These are phyloP conservation scores for Aspergillus taichungensis DNA, from an alignment of 495 filamentous ascomycete genomes.

Conservation along the genomic window DNA sequence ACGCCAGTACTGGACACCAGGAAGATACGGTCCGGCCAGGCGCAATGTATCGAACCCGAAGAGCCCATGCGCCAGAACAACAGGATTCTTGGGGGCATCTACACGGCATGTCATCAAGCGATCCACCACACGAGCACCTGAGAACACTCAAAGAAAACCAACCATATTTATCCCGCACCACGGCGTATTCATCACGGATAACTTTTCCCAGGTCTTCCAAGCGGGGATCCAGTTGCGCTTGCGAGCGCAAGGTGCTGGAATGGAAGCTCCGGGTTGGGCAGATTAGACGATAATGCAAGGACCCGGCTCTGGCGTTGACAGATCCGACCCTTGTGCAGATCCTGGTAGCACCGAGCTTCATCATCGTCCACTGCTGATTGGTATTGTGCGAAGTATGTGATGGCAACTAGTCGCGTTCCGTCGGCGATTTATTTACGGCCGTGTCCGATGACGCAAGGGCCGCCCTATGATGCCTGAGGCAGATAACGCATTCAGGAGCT, in stretches of 20 bases:
- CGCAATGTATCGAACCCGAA: conserved; percentile 83
- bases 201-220: conserved; percentile 53
- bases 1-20: conserved; percentile 82
- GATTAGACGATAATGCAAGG: too few species aligned
- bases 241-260: background rate
- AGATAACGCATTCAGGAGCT: background rate
- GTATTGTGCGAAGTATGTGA: too few species aligned
- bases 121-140: background rate
- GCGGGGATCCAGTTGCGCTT: conserved; percentile 42
- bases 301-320: too few species aligned
- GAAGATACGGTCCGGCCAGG: conserved; percentile 59
- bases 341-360: too few species aligned
- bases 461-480: conserved; percentile 1
- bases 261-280: background rate
- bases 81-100: conserved; percentile 59
- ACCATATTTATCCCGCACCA: conserved; percentile 65
- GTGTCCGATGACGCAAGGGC: conserved; percentile 1
- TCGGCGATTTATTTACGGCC: background rate
- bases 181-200: conserved; percentile 72
- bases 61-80: conserved; percentile 84
- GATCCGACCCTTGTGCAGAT: too few species aligned
- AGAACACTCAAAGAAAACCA: conserved; percentile 4
- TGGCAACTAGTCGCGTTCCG: background rate
- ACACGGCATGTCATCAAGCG: background rate
- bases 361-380: too few species aligned